Evolutionary conservation across 2,329 filamentous ascomycete species (phyloP), one percentile per base, ranked within the genome.

Genomic region (Fusarium hainanense): DNA sequence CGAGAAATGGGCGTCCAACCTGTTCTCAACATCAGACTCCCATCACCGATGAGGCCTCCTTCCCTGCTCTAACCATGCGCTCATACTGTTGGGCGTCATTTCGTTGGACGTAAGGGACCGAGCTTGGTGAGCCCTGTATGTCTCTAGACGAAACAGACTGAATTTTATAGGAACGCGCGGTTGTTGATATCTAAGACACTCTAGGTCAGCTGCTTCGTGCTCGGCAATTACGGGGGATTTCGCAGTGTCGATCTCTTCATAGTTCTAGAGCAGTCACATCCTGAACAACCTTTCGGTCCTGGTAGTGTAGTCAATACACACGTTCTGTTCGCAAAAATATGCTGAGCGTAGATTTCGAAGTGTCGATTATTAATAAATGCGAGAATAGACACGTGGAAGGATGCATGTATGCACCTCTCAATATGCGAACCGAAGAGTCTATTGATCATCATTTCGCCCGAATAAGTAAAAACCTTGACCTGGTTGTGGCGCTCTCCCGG

Each of bases 401-500:
- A 43, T 46, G 18, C 16, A 13, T 48, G 20, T 18, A 23, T 41
- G 23, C 37, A 40, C 10, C 40, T 18, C 46, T 28, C 21, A 40
- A 48, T 16, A 52, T 20, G 48, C 13, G 50, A 49, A 49, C 27
- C 14, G 28, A 37, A 43, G 55, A 52, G 63, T 25, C 56, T 48
- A 48, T 49, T 54, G 58, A 70, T 70, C 43, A 63, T 63, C 41
- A 50, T 57, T 14, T 34, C 52, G 40, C 54, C 62, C 62, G 34
- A 59, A 37, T 27, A 41, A 49, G 61, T 54, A 23, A 51, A 42
- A 63, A 63, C 62, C 62, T 67, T 58, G 67, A 56, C 67, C 54
- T 68, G 46, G 54, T 56, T 54, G 66, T 70, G 68, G 68, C 68
- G 63, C 52, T 54, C 44, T 69, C 46, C 62, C 62, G 50, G 67